These are phyloP conservation scores for Jaapia argillacea DNA, from an alignment of 768 basidiomycete species.

Conservation along the genomic window DNA sequence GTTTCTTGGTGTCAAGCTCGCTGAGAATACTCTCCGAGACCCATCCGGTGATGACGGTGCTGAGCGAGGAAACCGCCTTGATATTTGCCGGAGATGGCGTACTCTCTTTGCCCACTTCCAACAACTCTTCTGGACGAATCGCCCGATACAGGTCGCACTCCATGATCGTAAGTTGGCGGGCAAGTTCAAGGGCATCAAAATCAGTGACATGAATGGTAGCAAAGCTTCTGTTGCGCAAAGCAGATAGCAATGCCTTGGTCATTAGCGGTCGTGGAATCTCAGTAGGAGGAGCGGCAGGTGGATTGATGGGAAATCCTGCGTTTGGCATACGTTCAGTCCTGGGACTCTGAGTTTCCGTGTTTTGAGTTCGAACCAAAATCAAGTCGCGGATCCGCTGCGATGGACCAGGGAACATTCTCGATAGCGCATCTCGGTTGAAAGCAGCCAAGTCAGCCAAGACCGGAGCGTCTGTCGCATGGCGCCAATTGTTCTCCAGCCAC, in stretches of 20 bases:
- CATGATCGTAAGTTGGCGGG: conserved; percentile 90
- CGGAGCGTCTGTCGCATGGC: conserved; percentile 57
- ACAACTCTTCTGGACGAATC: conserved; percentile 80
- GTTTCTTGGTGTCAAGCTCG: conserved; percentile 82
- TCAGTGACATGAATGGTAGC: conserved; percentile 66
- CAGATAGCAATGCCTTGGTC: conserved; percentile 63
- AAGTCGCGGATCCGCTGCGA: conserved; percentile 68
- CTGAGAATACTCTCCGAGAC: conserved; percentile 90
- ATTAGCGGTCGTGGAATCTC: conserved; percentile 85
- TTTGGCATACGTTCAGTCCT: conserved; percentile 61
- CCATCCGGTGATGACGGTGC: conserved; percentile 92
- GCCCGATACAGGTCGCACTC: conserved; percentile 82
- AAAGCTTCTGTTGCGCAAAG: conserved; percentile 60
- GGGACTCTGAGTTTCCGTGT: conserved; percentile 35
- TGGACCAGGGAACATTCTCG: conserved; percentile 53
- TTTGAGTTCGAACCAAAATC: conserved; percentile 41
- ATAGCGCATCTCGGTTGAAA: conserved; percentile 55
- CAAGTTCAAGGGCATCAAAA: conserved; percentile 87
- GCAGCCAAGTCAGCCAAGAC: conserved; percentile 46
- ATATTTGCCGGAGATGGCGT: conserved; percentile 58
- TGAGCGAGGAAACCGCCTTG: conserved; percentile 76
- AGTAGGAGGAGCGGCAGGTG: conserved; percentile 36
- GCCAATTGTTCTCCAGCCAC: conserved; percentile 93
- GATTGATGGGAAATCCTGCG: conserved; percentile 66
- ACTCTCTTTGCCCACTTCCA: conserved; percentile 74